Evolutionary conservation across 805 yeast genomes (phyloP).

Genomic region (Sugiyamaella floridensis): DNA sequence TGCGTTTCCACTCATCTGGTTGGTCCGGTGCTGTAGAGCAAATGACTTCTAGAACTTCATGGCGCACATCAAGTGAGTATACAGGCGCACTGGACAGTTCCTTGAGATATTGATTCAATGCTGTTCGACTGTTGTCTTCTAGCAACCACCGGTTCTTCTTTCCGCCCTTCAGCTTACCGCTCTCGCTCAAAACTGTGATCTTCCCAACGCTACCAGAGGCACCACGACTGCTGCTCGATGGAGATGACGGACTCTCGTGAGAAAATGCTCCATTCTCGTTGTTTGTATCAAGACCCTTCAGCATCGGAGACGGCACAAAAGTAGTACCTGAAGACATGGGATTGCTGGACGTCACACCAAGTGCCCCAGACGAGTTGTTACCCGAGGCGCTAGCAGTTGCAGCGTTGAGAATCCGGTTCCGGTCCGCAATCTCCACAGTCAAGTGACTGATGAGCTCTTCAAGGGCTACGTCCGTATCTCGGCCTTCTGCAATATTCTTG

Average conservation of each 20-base stretch:
- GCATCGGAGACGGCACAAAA: neutral
- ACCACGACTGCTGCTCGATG: neutral
- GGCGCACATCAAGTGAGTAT: constrained; percentile 68
- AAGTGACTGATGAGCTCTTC: constrained; percentile 54
- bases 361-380: neutral
- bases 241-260: neutral
- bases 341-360: neutral
- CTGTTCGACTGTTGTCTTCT: constrained; percentile 69
- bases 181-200: constrained; percentile 59
- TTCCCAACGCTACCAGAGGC: constrained; percentile 5
- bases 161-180: constrained; percentile 63
- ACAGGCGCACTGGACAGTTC: constrained; percentile 62
- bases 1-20: constrained; percentile 53
- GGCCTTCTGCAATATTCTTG: constrained; percentile 50
- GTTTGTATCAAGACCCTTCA: neutral
- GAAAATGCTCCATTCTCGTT: neutral
- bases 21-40: constrained; percentile 24
- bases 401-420: constrained; percentile 7
- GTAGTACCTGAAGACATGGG: neutral
- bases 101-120: constrained; percentile 47
- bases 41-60: constrained; percentile 80
- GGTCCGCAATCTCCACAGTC: constrained; percentile 26
- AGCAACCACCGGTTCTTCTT: constrained; percentile 70
- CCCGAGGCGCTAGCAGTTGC: neutral
- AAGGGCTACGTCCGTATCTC: constrained; percentile 67